Evolutionary conservation across 139 green algal species (phyloP), one percentile per base, ranked within the genome.

Genomic region (Deuterostichococcus epilithicus): DNA sequence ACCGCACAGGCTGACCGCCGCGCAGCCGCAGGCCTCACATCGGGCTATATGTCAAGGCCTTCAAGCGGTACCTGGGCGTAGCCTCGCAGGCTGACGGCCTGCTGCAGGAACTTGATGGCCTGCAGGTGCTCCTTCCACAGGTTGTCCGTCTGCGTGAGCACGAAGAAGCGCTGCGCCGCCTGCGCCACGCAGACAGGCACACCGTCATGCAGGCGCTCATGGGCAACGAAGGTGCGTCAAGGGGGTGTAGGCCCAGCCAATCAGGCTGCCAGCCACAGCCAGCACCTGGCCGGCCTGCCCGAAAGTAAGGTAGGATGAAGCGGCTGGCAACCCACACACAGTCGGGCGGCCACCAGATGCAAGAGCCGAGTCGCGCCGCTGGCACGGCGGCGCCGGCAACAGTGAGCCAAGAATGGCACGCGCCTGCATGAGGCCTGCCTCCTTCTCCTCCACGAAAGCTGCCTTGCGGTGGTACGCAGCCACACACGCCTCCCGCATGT

Each of bases 51-150:
- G 37, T 42, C 22, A 38, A 18, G 18, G 18, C 25, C 6, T 23
- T 28, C 8, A 63, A 25, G 52, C 52, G 52, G 52, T 28, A 63
- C 52, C 73, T 76, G 75, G 20, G 89, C 91, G 66, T 94, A 96
- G 25, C 94, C 94, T 13, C 94, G 87, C 77, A 98, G 86, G 34
- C 92, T 91, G 69, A 98, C 94, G 3, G 94, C 95, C 86, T 97
- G 92, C 86, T 98, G 96, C 77, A 99, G 73, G 84, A 99, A 99
- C 85, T 97, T 97, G 82, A 99, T 97, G 38, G 93, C 91, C 87
- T 95, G 85, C 68, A 98, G 85, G 81, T 98, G 95, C 83, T 99
- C 92, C 89, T 98, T 98, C 96, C 96, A 99, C 47, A 97, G 85
- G 84, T 91, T 93, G 89, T 99, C 96, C 5, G 90, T 98, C 83